Evolutionary conservation across 495 filamentous ascomycete species (phyloP), one percentile per base, ranked within the genome.

Genomic region (Chaetomidium leptoderma): DNA sequence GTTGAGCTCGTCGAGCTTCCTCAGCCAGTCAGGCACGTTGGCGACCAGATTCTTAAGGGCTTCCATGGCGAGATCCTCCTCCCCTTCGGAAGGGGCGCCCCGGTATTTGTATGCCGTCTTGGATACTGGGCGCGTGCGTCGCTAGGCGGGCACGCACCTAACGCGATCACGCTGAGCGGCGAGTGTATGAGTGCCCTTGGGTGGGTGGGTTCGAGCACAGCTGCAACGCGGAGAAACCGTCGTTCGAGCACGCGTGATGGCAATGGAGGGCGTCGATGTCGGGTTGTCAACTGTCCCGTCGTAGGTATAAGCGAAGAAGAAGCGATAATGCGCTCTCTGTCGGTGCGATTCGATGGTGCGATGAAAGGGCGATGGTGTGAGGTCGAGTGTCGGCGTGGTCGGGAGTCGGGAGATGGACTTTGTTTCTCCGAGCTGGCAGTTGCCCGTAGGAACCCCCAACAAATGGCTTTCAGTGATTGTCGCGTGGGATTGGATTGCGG

Each of bases 11-110:
- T 90, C 86, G 46, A 91, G 74, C 42, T 79, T 80, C 58, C 69
- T 73, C 42, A 84, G 78, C 89, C 88, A 91, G 57, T 81, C 71
- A 21, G 88, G 88, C 6, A 90, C 68, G 59, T 78, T 84, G 76
- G 57, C 79, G 57, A 79, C 74, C 53, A 92, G 80, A 50, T 83
- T 80, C 53, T 76, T 78, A 45, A 90, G 70, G 16, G 85, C 83
- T 61, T 90, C 86, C 72, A 84, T 81, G 59, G 74, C 66, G 67
- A 78, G 54, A 58, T 73, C 63, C 36, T 62, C 63, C 57, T 67
- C 68, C 24, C 54, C 63, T 30, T 53, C 62, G 39, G 54, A 55
- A 26, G 50, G 55, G 24, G 46, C 19, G 17, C 51, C 40, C 29
- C 48, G 60, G 26, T 14, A 43, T 61, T 32, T 4, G 27, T 26